A percentile compares a stretch with the other conserved stretches of the same genome.
phyloP scores from a whole-genome alignment of 169 alveolate species.

The Toxoplasma gondii region DNA sequence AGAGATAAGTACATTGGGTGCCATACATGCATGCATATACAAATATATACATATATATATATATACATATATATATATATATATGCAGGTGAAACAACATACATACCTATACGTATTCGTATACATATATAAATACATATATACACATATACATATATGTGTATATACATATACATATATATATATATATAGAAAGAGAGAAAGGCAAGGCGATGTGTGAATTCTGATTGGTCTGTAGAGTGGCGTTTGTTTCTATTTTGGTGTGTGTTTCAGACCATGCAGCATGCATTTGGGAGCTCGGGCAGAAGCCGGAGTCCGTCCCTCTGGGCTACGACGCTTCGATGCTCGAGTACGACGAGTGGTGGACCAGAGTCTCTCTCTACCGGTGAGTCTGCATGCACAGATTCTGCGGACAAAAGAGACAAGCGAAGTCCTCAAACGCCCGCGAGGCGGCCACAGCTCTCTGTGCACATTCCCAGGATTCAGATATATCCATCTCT shows the following conservation, averaged over 20 bases:
- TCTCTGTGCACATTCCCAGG: too few relatives aligned
- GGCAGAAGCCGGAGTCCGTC: slow-evolving; percentile 73
- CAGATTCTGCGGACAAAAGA: too few relatives aligned
- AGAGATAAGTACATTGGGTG: too few relatives aligned
- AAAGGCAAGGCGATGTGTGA: background rate
- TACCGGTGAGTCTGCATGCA: slow-evolving; percentile 74
- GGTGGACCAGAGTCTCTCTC: slow-evolving; percentile 80
- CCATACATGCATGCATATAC: background rate
- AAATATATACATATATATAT: background rate
- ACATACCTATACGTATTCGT: background rate
- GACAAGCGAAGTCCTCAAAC: too few relatives aligned
- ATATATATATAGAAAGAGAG: background rate
- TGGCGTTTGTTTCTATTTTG: background rate
- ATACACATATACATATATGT: background rate
- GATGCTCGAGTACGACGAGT: slow-evolving; percentile 79
- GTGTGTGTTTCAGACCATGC: slow-evolving; percentile 68
- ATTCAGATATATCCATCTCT: background rate
- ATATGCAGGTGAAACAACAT: background rate
- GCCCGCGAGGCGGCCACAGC: too few relatives aligned
- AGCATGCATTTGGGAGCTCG: slow-evolving; percentile 81
- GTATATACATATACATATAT: background rate
- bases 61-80: background rate
- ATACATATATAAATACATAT: background rate
- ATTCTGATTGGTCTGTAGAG: too few relatives aligned
- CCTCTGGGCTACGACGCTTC: slow-evolving; percentile 76